Base-by-base conservation (phyloP, 2,329 filamentous ascomycete genomes). In the Penicillium decumbens region DNA sequence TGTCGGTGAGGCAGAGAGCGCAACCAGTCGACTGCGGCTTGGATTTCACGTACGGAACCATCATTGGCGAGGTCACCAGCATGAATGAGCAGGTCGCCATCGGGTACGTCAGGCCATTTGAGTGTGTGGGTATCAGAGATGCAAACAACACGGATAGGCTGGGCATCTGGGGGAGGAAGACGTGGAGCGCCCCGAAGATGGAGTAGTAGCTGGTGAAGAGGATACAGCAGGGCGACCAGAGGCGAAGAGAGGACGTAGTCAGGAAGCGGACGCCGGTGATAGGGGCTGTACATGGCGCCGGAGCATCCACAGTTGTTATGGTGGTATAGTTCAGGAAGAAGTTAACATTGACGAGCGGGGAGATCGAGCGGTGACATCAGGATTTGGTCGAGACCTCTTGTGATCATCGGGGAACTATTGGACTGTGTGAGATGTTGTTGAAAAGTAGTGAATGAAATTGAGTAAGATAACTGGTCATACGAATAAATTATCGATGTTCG, bases 61-160 rank as follows among this genome's bases (percentile, higher is more conserved):
- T 76, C 75, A 59, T 89, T 84, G 46, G 85, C 86, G 62, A 95
- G 76, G 71, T 97, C 92, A 32, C 92, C 92, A 2, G 89, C 88
- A 65, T 96, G 92, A 60, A 97, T 87, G 42, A 97, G 80, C 20
- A 96, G 76, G 67, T 96, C 90, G 48, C 90, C 91, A 8, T 79
- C 71, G 0, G 90, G 89, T 3, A 73, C 55, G 29, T 68, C 60
- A 10, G 52, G 37, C 56, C 66, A 69, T 58, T 68, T 57, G 0
- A 95, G 76, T n/a, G 76, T 60, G 72, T 96, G 92, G 0, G 92
- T 96, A 72, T 96, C 92, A 8, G 89, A 92, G 56, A 96, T 82
- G 71, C 89, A 95, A 55, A 96, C 88, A 24, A 96, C 79, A 51
- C 84, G 83, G 64, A 96, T 81, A 6, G 80, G 72, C 1, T 73